These are phyloP conservation scores for Aspergillaceae sp. DNA, from an alignment of 2,329 filamentous ascomycete species.

Conservation along the genomic window DNA sequence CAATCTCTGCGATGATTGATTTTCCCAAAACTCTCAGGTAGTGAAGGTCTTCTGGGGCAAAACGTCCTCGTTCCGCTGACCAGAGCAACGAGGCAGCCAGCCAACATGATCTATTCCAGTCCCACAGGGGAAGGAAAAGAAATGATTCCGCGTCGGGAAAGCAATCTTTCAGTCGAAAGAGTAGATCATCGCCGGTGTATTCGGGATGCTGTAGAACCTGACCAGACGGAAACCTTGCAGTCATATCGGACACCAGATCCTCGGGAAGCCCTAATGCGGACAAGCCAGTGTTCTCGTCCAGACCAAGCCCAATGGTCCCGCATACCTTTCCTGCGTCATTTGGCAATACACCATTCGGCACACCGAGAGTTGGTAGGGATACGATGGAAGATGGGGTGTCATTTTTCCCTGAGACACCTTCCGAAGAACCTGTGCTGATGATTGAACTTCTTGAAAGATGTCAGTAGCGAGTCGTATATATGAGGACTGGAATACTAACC, in stretches of 20 bases:
- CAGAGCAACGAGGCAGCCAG: conserved; percentile 24
- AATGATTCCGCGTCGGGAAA: conserved; percentile 19
- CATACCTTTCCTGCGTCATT: conserved; percentile 7
- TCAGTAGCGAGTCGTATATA: not conserved
- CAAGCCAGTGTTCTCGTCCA: not conserved
- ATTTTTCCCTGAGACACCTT: not conserved
- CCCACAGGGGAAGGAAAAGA: conserved; percentile 27
- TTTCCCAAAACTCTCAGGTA: conserved; percentile 30
- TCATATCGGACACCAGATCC: conserved; percentile 11
- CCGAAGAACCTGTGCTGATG: not conserved
- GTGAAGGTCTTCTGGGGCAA: conserved; percentile 21
- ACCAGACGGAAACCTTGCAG: conserved; percentile 8
- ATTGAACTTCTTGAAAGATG: not conserved
- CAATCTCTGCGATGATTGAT: conserved; percentile 27
- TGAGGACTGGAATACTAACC: conserved; percentile 4
- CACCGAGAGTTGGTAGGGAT: not conserved
- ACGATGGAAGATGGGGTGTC: conserved; percentile 1
- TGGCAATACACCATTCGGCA: conserved; percentile 4
- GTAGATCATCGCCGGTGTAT: not conserved
- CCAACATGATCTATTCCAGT: conserved; percentile 26
- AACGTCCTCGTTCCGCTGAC: conserved; percentile 12
- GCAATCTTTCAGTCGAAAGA: conserved; percentile 1
- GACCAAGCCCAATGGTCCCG: conserved; percentile 7
- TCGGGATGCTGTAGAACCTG: no score
- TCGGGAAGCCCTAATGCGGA: conserved; percentile 5